Conservation (phyloP, 805 yeast genomes). For the Candida suzukii region DNA sequence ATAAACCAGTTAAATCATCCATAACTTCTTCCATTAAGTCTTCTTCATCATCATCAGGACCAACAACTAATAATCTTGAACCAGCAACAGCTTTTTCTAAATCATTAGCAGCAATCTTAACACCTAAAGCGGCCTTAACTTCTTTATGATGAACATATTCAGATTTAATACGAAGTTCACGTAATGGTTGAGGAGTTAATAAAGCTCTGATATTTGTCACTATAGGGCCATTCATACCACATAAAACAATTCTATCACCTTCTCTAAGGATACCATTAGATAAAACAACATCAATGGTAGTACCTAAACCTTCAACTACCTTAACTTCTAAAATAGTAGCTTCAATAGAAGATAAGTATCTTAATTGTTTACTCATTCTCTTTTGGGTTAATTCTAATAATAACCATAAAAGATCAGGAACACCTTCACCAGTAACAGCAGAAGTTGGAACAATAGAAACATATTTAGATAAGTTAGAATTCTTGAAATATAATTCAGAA, state of each 20-base stretch:
- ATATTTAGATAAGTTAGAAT: conserved; percentile 85
- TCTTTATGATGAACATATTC: conserved; percentile 95
- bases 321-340: conserved; percentile 97
- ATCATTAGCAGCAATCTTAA: conserved; percentile 95
- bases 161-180: conserved; percentile 95
- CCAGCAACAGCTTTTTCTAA: conserved; percentile 99
- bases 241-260: conserved; percentile 90
- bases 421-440: conserved; percentile 99
- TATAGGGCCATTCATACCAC: conserved; percentile 98
- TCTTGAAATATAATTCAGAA: conserved; percentile 93
- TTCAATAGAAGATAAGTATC: conserved; percentile 89
- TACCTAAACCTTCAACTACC: conserved; percentile 97
- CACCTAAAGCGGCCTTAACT: conserved; percentile 98
- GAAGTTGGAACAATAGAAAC: conserved; percentile 98
- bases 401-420: conserved; percentile 95
- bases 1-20: conserved; percentile 93
- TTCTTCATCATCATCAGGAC: conserved; percentile 96
- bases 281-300: conserved; percentile 94
- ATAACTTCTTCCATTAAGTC: conserved; percentile 96
- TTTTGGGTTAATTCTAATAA: conserved; percentile 92
- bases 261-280: conserved; percentile 95
- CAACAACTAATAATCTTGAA: conserved; percentile 89
- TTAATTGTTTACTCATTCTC: conserved; percentile 98
- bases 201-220: conserved; percentile 94
- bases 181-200: conserved; percentile 94